Evolutionary conservation across 2,329 filamentous ascomycete genomes (phyloP).

Genomic region (Aaosphaeria pasadenensis): DNA sequence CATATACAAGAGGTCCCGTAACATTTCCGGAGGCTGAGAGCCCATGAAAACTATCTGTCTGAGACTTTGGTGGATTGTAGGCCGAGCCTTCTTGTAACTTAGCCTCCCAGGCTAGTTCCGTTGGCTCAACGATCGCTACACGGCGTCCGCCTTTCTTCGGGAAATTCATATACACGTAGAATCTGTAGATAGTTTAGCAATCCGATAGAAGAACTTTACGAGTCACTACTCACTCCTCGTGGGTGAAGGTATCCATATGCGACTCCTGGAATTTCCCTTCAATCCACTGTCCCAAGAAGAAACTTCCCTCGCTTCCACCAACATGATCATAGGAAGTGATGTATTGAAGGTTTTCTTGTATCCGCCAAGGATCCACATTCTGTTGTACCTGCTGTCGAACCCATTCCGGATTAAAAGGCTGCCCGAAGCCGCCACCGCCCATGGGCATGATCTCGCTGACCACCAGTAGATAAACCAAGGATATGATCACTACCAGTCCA

Average conservation of each 20-base stretch:
- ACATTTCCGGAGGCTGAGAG: slow-evolving; percentile 85
- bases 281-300: slow-evolving; percentile 79
- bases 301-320: slow-evolving; percentile 92
- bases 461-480: slow-evolving; percentile 80
- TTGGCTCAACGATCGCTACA: slow-evolving; percentile 73
- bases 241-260: slow-evolving; percentile 69
- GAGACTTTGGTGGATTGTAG: slow-evolving; percentile 56
- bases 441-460: slow-evolving; percentile 78
- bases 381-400: slow-evolving; percentile 73
- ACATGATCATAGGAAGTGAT: slow-evolving; percentile 85
- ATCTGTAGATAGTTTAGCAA: slow-evolving; percentile 36
- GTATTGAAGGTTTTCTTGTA: slow-evolving; percentile 69
- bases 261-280: slow-evolving; percentile 71
- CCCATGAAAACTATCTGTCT: slow-evolving; percentile 82
- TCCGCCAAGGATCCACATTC: slow-evolving; percentile 63
- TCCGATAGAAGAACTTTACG: neutral
- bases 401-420: slow-evolving; percentile 80
- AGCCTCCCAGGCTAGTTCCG: slow-evolving; percentile 72
- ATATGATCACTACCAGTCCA: slow-evolving; percentile 71
- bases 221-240: slow-evolving; percentile 59
- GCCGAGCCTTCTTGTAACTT: slow-evolving; percentile 77
- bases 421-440: slow-evolving; percentile 54
- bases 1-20: slow-evolving; percentile 82
- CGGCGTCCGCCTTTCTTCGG: slow-evolving; percentile 72
- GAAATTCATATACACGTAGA: slow-evolving; percentile 90